These are phyloP conservation scores for Boechera retrofracta DNA, from an alignment of 345 rosid genomes.

Conservation along the genomic window DNA sequence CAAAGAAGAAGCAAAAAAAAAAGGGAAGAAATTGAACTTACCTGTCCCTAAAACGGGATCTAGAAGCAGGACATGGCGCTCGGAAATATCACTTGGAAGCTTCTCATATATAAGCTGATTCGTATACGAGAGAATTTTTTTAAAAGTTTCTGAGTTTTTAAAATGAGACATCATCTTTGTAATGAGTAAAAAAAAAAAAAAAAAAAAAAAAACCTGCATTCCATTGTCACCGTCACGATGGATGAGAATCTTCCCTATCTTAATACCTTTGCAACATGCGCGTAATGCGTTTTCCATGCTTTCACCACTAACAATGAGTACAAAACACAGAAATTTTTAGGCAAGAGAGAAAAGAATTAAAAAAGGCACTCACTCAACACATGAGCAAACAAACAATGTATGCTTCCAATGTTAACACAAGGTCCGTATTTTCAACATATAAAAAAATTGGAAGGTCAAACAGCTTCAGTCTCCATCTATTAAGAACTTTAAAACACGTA, in stretches of 20 bases:
- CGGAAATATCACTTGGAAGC: constrained; percentile 94
- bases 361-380: constrained; percentile 13
- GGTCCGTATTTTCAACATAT: constrained; percentile 8
- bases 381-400: constrained; percentile 27
- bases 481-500: constrained; percentile 11
- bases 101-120: constrained; percentile 92
- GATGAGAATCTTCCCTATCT: constrained; percentile 95
- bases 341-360: constrained; percentile 18
- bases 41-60: constrained; percentile 98
- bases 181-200: background rate
- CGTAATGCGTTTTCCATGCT: constrained; percentile 99
- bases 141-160: background rate
- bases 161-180: constrained; percentile 8
- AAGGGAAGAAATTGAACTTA: constrained; percentile 32
- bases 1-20: background rate
- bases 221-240: constrained; percentile 99
- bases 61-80: constrained; percentile 93
- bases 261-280: constrained; percentile 97
- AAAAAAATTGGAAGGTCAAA: background rate
- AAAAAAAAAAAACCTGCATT: constrained; percentile 62
- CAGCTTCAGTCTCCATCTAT: constrained; percentile 20
- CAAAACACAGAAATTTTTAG: constrained; percentile 35
- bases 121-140: background rate
- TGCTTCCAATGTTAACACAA: background rate
- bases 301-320: constrained; percentile 70